These are phyloP conservation scores for Trichoderma atroviride DNA, from an alignment of 2,329 filamentous ascomycete genomes.

Conservation along the genomic window DNA sequence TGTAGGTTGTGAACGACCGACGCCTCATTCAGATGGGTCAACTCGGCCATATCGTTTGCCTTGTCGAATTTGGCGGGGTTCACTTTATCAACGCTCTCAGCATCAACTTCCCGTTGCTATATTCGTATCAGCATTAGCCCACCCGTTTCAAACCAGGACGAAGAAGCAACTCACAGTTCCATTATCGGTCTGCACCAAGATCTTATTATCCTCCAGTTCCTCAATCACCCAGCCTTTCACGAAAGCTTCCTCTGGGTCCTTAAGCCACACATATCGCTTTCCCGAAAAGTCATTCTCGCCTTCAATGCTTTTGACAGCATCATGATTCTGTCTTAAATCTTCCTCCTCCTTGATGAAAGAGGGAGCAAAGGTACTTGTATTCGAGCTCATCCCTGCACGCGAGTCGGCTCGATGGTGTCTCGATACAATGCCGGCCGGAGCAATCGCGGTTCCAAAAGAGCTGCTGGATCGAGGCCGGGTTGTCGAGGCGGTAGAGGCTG, in stretches of 20 bases:
- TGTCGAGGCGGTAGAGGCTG: constrained; percentile 52
- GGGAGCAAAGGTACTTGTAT: constrained; percentile 85
- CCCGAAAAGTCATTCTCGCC: constrained; percentile 99
- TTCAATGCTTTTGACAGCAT: constrained; percentile 74
- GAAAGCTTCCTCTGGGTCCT: constrained; percentile 83
- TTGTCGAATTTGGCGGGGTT: constrained; percentile 99
- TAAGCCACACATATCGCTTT: constrained; percentile 97
- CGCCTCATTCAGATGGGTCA: constrained; percentile 96
- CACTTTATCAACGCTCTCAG: constrained; percentile 94
- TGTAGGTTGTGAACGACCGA: constrained; percentile 97
- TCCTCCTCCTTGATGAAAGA: constrained; percentile 94
- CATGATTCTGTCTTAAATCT: constrained; percentile 63
- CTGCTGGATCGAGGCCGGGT: constrained; percentile 70
- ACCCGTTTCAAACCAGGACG: neutral
- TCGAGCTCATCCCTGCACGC: constrained; percentile 60
- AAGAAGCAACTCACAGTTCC: constrained; percentile 66
- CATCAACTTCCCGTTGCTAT: constrained; percentile 82
- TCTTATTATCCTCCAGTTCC: constrained; percentile 67
- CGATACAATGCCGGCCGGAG: constrained; percentile 42
- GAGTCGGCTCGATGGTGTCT: constrained; percentile 61
- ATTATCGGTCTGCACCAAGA: constrained; percentile 92
- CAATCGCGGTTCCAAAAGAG: constrained; percentile 48
- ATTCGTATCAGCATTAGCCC: constrained; percentile 30
- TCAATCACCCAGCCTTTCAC: constrained; percentile 91
- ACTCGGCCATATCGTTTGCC: constrained; percentile 97